Evolutionary conservation across 306 rosid species (phyloP).

Genomic region (Cercis canadensis): DNA sequence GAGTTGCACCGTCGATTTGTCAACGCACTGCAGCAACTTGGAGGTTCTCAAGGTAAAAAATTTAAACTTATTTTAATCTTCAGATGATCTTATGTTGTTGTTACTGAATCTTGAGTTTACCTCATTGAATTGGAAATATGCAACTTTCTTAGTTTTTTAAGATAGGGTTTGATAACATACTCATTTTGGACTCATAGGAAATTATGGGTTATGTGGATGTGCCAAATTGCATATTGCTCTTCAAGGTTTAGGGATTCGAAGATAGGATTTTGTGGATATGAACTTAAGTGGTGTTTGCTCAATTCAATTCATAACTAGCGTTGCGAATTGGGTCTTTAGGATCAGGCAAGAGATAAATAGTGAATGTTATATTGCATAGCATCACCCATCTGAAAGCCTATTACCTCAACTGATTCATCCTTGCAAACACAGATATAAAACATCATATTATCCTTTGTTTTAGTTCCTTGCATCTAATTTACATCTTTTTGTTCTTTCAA

Average conservation of each 20-base stretch:
- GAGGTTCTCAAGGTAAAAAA: slow-evolving; percentile 92
- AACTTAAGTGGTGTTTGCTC: slow-evolving; percentile 28
- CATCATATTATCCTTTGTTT: slow-evolving; percentile 8
- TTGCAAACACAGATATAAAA: slow-evolving; percentile 17
- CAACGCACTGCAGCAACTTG: slow-evolving; percentile 91
- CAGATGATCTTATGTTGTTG: slow-evolving; percentile 4
- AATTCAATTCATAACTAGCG: slow-evolving; percentile 15
- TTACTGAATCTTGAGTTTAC: slow-evolving; percentile 15
- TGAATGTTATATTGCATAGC: slow-evolving; percentile 34
- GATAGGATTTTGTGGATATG: slow-evolving; percentile 33
- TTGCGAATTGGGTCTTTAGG: slow-evolving; percentile 33
- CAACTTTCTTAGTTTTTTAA: slow-evolving; percentile 9
- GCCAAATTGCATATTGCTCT: background rate
- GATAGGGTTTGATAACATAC: background rate
- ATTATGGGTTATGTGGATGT: slow-evolving; percentile 27
- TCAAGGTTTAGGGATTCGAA: slow-evolving; percentile 19
- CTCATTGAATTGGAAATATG: slow-evolving; percentile 38
- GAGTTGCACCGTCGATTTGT: slow-evolving; percentile 89
- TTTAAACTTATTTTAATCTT: slow-evolving; percentile 22
- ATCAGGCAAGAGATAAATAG: slow-evolving; percentile 24
- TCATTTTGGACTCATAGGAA: slow-evolving; percentile 27
- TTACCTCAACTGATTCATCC: slow-evolving; percentile 18
- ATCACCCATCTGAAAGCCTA: slow-evolving; percentile 30
- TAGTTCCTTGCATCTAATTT: slow-evolving; percentile 41
- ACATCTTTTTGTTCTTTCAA: slow-evolving; percentile 22